Percentiles rank a stretch among this genome's conserved stretches.
These are phyloP conservation scores for Claviceps spartinae DNA, from an alignment of 2,329 filamentous ascomycete genomes.

Conservation along the genomic window DNA sequence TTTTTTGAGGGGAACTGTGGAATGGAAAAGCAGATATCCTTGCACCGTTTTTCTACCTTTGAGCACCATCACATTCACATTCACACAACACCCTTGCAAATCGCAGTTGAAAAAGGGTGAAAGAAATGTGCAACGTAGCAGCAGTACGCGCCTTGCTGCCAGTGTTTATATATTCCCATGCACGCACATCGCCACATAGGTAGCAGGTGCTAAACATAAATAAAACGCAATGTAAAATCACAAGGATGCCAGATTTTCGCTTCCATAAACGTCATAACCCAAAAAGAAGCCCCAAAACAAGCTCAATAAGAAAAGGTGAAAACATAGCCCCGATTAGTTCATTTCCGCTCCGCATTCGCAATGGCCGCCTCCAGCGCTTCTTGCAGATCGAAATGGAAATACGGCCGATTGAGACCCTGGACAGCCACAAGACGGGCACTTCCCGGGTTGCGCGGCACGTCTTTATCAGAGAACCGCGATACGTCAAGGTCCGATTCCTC, in stretches of 20 bases:
- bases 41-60: too few relatives aligned
- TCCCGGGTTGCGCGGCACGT: constrained; percentile 14
- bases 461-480: constrained; percentile 15
- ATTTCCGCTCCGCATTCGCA: constrained; percentile 18
- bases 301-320: background rate
- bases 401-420: constrained; percentile 34
- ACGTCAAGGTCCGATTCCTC: constrained; percentile 10
- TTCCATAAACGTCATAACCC: background rate
- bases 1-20: too few relatives aligned
- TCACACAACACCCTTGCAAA: too few relatives aligned
- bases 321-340: background rate
- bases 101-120: too few relatives aligned
- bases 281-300: background rate
- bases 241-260: background rate
- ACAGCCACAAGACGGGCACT: constrained; percentile 23
- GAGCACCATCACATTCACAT: too few relatives aligned
- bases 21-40: too few relatives aligned
- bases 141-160: too few relatives aligned
- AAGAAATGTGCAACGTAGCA: too few relatives aligned
- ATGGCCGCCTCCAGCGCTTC: constrained; percentile 33
- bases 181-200: too few relatives aligned
- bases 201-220: too few relatives aligned
- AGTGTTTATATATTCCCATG: too few relatives aligned
- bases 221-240: too few relatives aligned
- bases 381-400: constrained; percentile 38